Base-by-base conservation (phyloP, 2,329 filamentous ascomycete genomes). In the Clarireedia homoeocarpa region DNA sequence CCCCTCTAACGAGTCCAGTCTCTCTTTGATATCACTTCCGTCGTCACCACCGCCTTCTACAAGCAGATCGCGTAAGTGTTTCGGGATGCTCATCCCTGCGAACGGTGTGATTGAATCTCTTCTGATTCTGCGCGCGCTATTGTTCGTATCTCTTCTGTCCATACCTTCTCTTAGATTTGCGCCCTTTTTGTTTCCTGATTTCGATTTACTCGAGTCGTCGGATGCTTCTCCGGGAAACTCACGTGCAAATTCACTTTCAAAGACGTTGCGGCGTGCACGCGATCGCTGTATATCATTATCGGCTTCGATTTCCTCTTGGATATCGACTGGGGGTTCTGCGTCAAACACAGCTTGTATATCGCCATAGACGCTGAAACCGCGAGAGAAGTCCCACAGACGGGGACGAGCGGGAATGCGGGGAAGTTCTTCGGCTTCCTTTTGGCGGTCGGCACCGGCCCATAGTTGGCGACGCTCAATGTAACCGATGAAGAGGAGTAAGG, bases 401-500 rank as follows among this genome's bases (percentile, higher is more conserved):
- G 58, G 40, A 30, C 64, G 57, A 17, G 50, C 56, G 5, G 51
- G 47, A n/a, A 48, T 30, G 50, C 58, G 63, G 7, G 63, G 60
- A 10, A 63, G 48, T 42, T 64, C 60, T 55, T 65, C 63, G 23
- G 56, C 58, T 45, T 64, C 62, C 10, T 60, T 61, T 24, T 61
- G 61, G 9, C 58, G 56, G 27, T 53, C 49, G 2, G 57, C 46
- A 6, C 56, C 58, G 12, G 61, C 70, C 86, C 87, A 89, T 15
- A 91, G 77, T 9, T 82, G 74, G 5, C 80, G 79, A 51, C 89
- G 82, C 70, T 95, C 89, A 59, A 84, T 79, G 20, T 84, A 72
- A 17, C 84, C 82, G 58, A 95, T 87, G 58, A 86, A 64, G 4
- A 92, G 76, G 1, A 95, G 76, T 5, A 91, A 74, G 0, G 89